Conservation (phyloP, 2,329 filamentous ascomycete species). For the Leptographium lundbergii region DNA sequence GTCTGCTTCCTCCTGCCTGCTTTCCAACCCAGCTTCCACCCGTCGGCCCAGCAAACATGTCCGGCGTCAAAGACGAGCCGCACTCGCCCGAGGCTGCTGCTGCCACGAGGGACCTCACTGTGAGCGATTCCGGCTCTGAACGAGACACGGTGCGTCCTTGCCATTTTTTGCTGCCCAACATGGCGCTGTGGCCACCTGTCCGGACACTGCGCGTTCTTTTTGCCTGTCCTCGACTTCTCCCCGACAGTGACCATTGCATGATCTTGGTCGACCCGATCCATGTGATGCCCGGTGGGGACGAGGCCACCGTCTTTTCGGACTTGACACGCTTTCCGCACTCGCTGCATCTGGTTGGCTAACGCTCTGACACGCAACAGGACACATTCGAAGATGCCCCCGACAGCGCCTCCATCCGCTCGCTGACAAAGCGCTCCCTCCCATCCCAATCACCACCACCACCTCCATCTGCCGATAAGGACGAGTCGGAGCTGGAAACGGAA, state of each 20-base stretch:
- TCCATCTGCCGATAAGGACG: slow-evolving; percentile 9
- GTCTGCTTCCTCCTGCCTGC: neutral
- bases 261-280: no score
- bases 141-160: slow-evolving; percentile 9
- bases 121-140: slow-evolving; percentile 5
- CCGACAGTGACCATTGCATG: neutral
- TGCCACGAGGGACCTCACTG: neutral
- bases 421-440: slow-evolving; percentile 38
- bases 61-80: slow-evolving; percentile 7
- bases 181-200: neutral
- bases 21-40: neutral
- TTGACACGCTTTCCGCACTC: neutral
- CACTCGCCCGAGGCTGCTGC: slow-evolving; percentile 1
- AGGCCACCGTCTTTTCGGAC: no score
- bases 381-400: slow-evolving; percentile 75
- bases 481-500: slow-evolving; percentile 18
- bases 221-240: neutral
- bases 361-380: slow-evolving; percentile 37
- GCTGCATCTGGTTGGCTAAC: slow-evolving; percentile 3
- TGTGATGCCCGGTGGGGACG: no score
- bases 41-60: slow-evolving; percentile 5
- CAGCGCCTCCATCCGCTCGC: slow-evolving; percentile 48
- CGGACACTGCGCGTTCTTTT: neutral
- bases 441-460: slow-evolving; percentile 1
- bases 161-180: neutral